A percentile compares a stretch with the other conserved stretches of the same genome.
phyloP scores from a whole-genome alignment of 225 moss, liverwort and hornwort genomes.

The Physcomitrium patens region DNA sequence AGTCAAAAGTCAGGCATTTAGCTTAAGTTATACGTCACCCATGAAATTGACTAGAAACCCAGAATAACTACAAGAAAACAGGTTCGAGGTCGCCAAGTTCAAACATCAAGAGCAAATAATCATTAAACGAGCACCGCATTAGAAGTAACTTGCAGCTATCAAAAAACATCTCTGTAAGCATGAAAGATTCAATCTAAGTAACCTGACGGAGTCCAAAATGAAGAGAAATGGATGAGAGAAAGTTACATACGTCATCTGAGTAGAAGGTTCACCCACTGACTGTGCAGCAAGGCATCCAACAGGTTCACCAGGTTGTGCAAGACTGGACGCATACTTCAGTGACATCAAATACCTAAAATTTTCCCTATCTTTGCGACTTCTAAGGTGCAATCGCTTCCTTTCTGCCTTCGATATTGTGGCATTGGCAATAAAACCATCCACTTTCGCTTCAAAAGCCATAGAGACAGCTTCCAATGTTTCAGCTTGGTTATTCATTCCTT shows the following conservation, averaged over 20 bases:
- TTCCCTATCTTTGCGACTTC: conserved; percentile 54
- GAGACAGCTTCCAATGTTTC: conserved; percentile 64
- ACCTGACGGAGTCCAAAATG: background rate
- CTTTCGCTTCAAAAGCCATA: conserved; percentile 60
- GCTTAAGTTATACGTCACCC: background rate
- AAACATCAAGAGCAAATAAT: background rate
- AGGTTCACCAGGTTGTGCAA: conserved; percentile 96
- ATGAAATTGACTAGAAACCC: background rate
- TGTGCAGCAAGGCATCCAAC: conserved; percentile 97
- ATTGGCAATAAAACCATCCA: conserved; percentile 63
- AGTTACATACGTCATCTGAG: conserved; percentile 90
- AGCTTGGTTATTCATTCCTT: conserved; percentile 8
- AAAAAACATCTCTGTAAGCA: background rate
- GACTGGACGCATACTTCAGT: conserved; percentile 88
- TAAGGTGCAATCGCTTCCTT: conserved; percentile 65
- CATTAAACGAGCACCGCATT: conserved; percentile 14
- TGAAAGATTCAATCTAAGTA: conserved; percentile 9
- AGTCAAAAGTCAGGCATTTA: conserved; percentile 16
- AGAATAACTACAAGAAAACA: background rate
- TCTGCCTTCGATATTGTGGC: conserved; percentile 52
- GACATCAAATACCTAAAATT: conserved; percentile 82
- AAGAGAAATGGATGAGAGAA: conserved; percentile 8
- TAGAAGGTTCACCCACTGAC: conserved; percentile 98
- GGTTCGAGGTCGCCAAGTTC: background rate
- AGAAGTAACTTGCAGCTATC: background rate